These are phyloP conservation scores for Hapsidospora chrysogenum DNA, from an alignment of 495 filamentous ascomycete species.

Conservation along the genomic window DNA sequence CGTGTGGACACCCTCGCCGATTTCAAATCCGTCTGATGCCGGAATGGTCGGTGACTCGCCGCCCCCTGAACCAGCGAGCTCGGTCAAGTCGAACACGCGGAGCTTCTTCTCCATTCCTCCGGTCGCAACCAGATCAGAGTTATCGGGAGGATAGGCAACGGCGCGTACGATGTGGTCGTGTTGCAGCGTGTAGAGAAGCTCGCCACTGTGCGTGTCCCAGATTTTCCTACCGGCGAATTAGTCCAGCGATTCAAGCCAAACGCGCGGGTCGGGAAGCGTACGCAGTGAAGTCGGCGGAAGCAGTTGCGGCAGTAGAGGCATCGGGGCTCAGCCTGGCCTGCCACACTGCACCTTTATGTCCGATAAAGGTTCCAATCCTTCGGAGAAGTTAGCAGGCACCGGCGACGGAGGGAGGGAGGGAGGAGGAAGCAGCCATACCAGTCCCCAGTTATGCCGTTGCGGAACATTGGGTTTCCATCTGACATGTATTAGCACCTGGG, in stretches of 20 bases:
- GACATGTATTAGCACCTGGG: no score
- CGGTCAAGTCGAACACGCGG: constrained; percentile 74
- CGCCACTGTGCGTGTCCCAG: constrained; percentile 92
- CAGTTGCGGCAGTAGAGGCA: constrained; percentile 75
- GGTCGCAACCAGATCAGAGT: constrained; percentile 65
- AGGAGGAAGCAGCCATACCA: constrained; percentile 34
- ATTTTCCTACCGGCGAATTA: constrained; percentile 44
- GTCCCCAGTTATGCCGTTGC: constrained; percentile 90
- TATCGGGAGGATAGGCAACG: constrained; percentile 72
- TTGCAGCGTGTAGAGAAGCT: constrained; percentile 71
- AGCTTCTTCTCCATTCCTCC: constrained; percentile 94
- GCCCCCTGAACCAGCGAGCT: constrained; percentile 13
- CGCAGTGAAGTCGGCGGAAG: constrained; percentile 92
- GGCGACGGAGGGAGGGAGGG: background rate
- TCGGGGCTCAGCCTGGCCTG: constrained; percentile 82
- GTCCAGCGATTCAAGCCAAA: background rate
- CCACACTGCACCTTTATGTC: constrained; percentile 97
- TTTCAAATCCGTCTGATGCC: constrained; percentile 53
- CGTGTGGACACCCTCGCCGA: constrained; percentile 65
- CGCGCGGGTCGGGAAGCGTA: constrained; percentile 22
- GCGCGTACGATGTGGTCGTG: constrained; percentile 92
- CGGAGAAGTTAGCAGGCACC: constrained; percentile 1
- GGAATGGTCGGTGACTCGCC: constrained; percentile 20
- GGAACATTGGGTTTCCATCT: constrained; percentile 98
- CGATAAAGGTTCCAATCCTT: constrained; percentile 95